Conservation (phyloP, 352 stramenopile genomes). For the Peronospora destructor region DNA sequence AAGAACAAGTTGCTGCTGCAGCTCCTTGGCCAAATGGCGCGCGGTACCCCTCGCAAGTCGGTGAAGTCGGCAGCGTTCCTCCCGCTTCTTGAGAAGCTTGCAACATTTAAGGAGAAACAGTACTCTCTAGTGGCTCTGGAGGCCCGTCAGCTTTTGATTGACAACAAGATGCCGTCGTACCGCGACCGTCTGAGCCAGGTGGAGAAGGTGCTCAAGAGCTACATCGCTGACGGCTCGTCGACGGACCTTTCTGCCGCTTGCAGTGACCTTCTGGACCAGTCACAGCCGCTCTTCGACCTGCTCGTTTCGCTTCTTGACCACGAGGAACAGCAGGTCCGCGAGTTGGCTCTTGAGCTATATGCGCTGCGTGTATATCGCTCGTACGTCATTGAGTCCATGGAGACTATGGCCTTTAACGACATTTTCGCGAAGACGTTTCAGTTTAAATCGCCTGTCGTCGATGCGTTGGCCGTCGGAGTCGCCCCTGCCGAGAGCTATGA, state of each 20-base stretch:
- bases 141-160: conserved; percentile 93
- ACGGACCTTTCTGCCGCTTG: conserved; percentile 54
- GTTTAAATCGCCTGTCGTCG: conserved; percentile 79
- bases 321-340: conserved; percentile 53
- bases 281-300: conserved; percentile 80
- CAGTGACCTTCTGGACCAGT: conserved; percentile 64
- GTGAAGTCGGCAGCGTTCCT: conserved; percentile 63
- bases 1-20: conserved; percentile 81
- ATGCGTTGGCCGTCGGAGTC: conserved; percentile 67
- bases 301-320: conserved; percentile 77
- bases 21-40: conserved; percentile 52
- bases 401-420: conserved; percentile 49
- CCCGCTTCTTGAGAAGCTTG: conserved; percentile 79
- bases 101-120: conserved; percentile 83
- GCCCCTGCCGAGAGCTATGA: conserved; percentile 78
- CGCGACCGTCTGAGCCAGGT: conserved; percentile 83
- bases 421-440: conserved; percentile 84
- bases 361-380: conserved; percentile 81
- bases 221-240: conserved; percentile 45
- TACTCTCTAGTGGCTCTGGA: conserved; percentile 92
- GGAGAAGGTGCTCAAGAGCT: conserved; percentile 61
- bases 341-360: conserved; percentile 77
- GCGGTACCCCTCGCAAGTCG: conserved; percentile 40
- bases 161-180: conserved; percentile 95
- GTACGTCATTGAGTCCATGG: conserved; percentile 81